Evolutionary conservation across 345 rosid genomes (phyloP), one percentile per base, ranked within the genome.

Genomic region (Xanthoceras sorbifolium): DNA sequence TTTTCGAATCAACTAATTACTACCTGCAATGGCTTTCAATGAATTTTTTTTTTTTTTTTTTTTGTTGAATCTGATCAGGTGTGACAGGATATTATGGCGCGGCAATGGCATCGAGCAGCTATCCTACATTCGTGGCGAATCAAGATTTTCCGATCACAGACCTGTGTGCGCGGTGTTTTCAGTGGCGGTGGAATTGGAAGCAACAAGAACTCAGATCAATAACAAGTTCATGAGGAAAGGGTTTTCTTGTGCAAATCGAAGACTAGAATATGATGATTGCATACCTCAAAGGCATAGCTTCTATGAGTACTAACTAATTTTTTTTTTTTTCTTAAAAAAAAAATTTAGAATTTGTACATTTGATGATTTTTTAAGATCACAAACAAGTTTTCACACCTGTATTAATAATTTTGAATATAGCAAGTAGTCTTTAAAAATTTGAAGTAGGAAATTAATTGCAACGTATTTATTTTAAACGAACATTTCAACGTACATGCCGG

Each of bases 131-230:
- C 84, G 99, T 0, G 97, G 91, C 1, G 99, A 97, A 69, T 94
- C 98, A 0, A 86, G 94, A 83, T 92, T 97, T 74, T 97, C 99
- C 0, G 97, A 97, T 70, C 99, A 96, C 81, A 81, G 99, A 75
- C 98, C 99, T 1, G 99, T 97, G 18, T 97, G 95, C 17, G 88
- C 97, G 0, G 80, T 90, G 17, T 94, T 97, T 74, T 85, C 90
- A 0, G 88, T 92, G 69, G 90, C 86, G 61, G 94, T 91, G 62
- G 91, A 85, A 46, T 36, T 18, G 34, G 77, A 85, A 84, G 85
- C 77, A 91, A 78, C 65, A 80, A 80, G 55, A 50, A 31, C 77
- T 22, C 59, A 77, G 1, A 54, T 18, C 60, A 28, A 66, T 66
- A 82, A 76, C 78, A 85, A 71, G 85, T 86, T 57, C 26, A 57